Evolutionary conservation across 352 stramenopile species (phyloP), one percentile per base, ranked within the genome.

Genomic region (Phytophthora citricola): DNA sequence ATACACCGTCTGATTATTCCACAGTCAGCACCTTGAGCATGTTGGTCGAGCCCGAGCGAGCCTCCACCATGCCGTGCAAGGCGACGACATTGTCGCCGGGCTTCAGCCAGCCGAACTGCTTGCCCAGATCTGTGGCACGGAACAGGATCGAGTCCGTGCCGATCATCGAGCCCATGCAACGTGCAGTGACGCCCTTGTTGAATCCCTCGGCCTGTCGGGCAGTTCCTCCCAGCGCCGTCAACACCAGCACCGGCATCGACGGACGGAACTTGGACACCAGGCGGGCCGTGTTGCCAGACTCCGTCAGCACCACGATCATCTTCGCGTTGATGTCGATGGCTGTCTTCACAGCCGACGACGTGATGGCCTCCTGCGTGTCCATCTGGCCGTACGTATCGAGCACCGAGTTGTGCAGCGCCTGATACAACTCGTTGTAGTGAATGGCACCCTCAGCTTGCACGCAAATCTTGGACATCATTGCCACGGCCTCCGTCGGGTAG

Each of bases 331-430:
- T 94, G 72, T 99, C 97, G 68, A 98, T 97, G 20, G 97, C 93
- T 17, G 97, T 99, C 83, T 99, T 99, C 47, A 99, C 96, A 49
- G 97, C 97, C 14, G 97, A 99, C 46, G 90, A 98, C 11, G 94
- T 96, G 62, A 99, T 98, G n/a, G 95, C 96, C 73, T 99, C 97
- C 41, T 89, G 80, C n/a, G 84, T 94, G 63, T 73, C 79, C 84
- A 94, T 94, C 26, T 79, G 75, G 24, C 84, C 84, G 44, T 72
- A 62, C 14, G 58, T 82, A 45, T 90, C 83, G 4, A 91, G 72
- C 49, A 90, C 81, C 52, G 78, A 87, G 65, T 91, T 89, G 63
- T 84, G 85, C n/a, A 93, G 75, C 27, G 85, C 82, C 59, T 93
- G 85, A 68, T 91, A 93, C 15, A 93, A 69, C 58, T 93, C 79